Evolutionary conservation across 2,329 filamentous ascomycete species (phyloP).

Genomic region (Colletotrichum lentis): DNA sequence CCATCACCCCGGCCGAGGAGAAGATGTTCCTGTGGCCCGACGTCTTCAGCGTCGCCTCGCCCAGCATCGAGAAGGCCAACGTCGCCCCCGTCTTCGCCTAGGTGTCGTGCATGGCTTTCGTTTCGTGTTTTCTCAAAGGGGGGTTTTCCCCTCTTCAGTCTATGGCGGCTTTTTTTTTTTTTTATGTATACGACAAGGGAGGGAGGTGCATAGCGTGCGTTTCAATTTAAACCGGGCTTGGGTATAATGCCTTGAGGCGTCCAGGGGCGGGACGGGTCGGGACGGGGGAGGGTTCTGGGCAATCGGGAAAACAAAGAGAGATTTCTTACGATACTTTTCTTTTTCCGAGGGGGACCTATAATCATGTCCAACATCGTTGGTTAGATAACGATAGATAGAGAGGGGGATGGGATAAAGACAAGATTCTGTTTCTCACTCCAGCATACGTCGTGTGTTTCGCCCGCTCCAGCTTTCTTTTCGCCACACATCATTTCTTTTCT

Average conservation of each 20-base stretch:
- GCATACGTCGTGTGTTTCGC: too few species aligned
- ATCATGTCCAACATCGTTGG: too few species aligned
- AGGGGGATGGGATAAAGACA: too few species aligned
- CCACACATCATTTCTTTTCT: too few species aligned
- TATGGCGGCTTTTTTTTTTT: too few species aligned
- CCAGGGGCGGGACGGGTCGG: neutral
- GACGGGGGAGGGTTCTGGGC: neutral
- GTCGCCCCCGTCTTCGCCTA: constrained; percentile 27
- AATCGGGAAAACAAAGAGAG: neutral
- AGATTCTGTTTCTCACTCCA: too few species aligned
- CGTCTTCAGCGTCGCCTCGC: constrained; percentile 57
- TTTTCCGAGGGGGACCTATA: neutral
- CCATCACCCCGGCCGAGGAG: constrained; percentile 61
- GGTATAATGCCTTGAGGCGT: neutral
- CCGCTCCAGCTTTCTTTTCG: too few species aligned
- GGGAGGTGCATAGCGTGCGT: constrained; percentile 33
- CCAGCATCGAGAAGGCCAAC: constrained; percentile 39
- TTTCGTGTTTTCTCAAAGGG: neutral
- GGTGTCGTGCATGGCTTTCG: neutral
- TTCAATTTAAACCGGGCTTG: neutral
- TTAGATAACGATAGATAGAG: neutral
- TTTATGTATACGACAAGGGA: neutral
- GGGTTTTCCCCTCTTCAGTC: neutral
- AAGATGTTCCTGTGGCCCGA: constrained; percentile 71
- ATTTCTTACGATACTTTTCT: too few species aligned